These are phyloP conservation scores for Agaricus subrufescens DNA, from an alignment of 768 basidiomycete species.

Conservation along the genomic window DNA sequence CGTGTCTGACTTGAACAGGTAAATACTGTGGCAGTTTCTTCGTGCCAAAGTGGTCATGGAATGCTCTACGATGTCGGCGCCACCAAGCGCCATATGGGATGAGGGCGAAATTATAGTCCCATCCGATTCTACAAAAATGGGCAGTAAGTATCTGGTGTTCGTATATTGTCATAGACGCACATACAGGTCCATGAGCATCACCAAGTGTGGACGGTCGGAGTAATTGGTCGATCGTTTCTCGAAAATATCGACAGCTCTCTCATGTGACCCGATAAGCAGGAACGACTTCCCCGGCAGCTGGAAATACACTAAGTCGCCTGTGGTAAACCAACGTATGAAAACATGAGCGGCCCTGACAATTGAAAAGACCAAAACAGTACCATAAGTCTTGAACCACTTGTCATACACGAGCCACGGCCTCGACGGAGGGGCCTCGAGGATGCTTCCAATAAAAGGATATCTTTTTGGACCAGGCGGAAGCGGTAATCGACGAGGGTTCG, in stretches of 20 bases:
- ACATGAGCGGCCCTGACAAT: slow-evolving; percentile 17
- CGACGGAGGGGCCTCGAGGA: slow-evolving; percentile 13
- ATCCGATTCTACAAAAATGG: slow-evolving; percentile 17
- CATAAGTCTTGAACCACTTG: slow-evolving; percentile 15
- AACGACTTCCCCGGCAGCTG: slow-evolving; percentile 24
- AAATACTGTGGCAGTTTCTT: slow-evolving; percentile 28
- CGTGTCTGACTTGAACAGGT: slow-evolving; percentile 34
- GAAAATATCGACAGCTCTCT: slow-evolving; percentile 33
- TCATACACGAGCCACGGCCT: slow-evolving; percentile 15
- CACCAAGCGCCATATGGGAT: slow-evolving; percentile 31
- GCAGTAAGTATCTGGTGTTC: no score
- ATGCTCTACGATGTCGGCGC: slow-evolving; percentile 40
- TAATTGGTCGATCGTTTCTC: slow-evolving; percentile 37
- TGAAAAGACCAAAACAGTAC: slow-evolving; percentile 23
- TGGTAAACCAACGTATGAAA: background rate
- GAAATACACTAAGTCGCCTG: slow-evolving; percentile 26
- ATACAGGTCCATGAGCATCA: slow-evolving; percentile 43
- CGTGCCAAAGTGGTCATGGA: slow-evolving; percentile 37
- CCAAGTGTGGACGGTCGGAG: slow-evolving; percentile 31
- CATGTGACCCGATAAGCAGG: slow-evolving; percentile 29
- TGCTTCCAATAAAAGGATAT: slow-evolving; percentile 15
- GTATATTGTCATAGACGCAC: background rate
- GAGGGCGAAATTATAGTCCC: slow-evolving; percentile 36
- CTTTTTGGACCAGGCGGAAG: slow-evolving; percentile 14
- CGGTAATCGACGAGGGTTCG: slow-evolving; percentile 4